Evolutionary conservation across 805 yeast species (phyloP).

Genomic region (Suhomyces vadensis): DNA sequence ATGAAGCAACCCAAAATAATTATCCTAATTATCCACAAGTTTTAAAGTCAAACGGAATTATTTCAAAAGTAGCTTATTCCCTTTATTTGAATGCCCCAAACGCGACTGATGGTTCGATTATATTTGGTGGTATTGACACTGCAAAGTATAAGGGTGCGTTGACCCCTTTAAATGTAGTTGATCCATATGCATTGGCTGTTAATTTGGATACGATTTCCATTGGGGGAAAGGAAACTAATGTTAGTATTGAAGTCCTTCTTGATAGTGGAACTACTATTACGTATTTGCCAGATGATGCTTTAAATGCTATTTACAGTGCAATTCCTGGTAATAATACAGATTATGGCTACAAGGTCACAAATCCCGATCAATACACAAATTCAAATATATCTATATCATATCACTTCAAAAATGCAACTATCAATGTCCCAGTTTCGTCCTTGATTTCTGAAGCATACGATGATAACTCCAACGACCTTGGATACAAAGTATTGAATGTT

Average conservation of each 20-base stretch:
- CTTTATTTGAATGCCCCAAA: neutral
- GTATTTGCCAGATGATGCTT: conserved; percentile 8
- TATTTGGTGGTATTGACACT: conserved; percentile 6
- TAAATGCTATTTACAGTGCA: neutral
- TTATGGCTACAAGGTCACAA: neutral
- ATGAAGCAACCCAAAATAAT: conserved; percentile 14
- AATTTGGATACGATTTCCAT: conserved; percentile 2
- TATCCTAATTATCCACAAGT: conserved; percentile 17
- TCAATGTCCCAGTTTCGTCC: conserved; percentile 48
- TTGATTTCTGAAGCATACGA: conserved; percentile 21
- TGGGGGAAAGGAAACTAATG: neutral
- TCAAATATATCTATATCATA: conserved; percentile 41
- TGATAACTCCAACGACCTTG: neutral
- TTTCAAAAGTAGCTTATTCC: conserved; percentile 4
- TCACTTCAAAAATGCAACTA: conserved; percentile 56
- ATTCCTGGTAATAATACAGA: neutral
- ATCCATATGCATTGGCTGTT: conserved; percentile 21
- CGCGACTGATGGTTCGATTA: neutral
- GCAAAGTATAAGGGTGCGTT: conserved; percentile 3
- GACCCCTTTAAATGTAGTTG: conserved; percentile 20
- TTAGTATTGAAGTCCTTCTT: neutral
- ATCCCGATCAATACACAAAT: conserved; percentile 34
- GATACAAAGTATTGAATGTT: neutral
- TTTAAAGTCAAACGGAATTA: conserved; percentile 1
- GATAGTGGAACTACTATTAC: conserved; percentile 13